These are phyloP conservation scores for Athelia sp. DNA, from an alignment of 1,284 basidiomycete genomes.

Conservation along the genomic window DNA sequence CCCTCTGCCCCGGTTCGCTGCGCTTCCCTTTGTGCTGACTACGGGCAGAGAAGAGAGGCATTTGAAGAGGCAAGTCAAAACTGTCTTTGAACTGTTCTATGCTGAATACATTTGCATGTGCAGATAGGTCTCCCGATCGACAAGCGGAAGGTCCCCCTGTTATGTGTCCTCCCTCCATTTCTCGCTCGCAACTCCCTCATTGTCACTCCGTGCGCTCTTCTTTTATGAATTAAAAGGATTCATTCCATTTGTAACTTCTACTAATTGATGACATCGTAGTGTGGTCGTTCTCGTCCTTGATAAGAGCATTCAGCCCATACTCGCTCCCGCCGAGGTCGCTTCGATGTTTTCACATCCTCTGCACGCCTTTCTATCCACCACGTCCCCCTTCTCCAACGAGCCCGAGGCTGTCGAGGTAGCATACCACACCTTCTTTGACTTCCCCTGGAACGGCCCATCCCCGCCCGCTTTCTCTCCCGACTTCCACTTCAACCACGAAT, in stretches of 20 bases:
- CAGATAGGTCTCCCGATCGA: conserved; percentile 81
- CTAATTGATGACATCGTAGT: conserved; percentile 28
- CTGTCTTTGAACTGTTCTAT: conserved; percentile 2
- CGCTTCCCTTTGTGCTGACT: neutral
- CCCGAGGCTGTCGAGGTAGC: conserved; percentile 47
- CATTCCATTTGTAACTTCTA: neutral
- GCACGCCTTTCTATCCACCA: conserved; percentile 62
- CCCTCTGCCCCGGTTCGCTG: neutral
- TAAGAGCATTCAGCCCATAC: conserved; percentile 67
- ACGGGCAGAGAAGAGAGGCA: conserved; percentile 61
- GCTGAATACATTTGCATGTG: conserved; percentile 2
- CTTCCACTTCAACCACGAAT: neutral
- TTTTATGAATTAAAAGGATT: neutral
- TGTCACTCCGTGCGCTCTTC: conserved; percentile 68
- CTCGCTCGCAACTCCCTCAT: conserved; percentile 66
- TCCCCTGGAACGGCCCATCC: conserved; percentile 26
- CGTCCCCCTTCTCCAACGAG: conserved; percentile 55
- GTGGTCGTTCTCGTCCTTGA: conserved; percentile 81
- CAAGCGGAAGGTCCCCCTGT: conserved; percentile 57
- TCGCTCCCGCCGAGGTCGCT: conserved; percentile 75
- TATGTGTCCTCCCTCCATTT: conserved; percentile 76
- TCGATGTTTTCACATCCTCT: conserved; percentile 82
- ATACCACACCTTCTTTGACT: conserved; percentile 65
- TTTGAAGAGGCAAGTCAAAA: conserved; percentile 58
- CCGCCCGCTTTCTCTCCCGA: conserved; percentile 23